A percentile compares a stretch with the other conserved stretches of the same genome.
phyloP scores from a whole-genome alignment of 1,284 basidiomycete species.

The Moesziomyces parantarcticus region DNA sequence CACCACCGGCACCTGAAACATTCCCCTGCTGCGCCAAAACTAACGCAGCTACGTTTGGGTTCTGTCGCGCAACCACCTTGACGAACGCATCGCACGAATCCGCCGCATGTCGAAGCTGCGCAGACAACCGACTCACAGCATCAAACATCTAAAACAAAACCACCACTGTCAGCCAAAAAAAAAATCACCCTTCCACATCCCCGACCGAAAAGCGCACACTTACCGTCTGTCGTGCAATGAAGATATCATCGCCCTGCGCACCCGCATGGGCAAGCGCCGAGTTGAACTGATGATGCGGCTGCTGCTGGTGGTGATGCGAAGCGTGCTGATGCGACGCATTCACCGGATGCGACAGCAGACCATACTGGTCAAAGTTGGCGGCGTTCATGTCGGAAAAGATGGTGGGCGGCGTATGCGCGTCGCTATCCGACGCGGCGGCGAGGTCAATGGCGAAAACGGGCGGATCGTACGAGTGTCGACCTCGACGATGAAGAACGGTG shows the following conservation, averaged over 20 bases:
- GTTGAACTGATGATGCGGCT: conserved; percentile 46
- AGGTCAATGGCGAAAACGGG: conserved; percentile 18
- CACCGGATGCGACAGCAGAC: conserved; percentile 47
- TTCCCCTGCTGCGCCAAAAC: conserved; percentile 50
- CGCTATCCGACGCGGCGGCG: conserved; percentile 42
- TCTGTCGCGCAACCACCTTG: conserved; percentile 50
- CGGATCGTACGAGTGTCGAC: not conserved
- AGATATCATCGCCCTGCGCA: conserved; percentile 47
- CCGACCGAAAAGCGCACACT: conserved; percentile 10
- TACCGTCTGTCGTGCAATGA: conserved; percentile 47
- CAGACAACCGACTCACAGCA: conserved; percentile 49
- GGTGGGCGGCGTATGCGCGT: conserved; percentile 38
- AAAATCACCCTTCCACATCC: no score
- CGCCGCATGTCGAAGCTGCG: conserved; percentile 51
- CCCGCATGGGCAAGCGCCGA: conserved; percentile 38
- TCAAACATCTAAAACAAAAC: conserved; percentile 44
- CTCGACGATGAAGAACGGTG: not conserved
- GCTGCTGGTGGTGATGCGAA: conserved; percentile 47
- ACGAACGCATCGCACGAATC: conserved; percentile 54
- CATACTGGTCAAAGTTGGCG: conserved; percentile 50
- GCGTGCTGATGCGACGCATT: conserved; percentile 44
- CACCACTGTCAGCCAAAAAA: no score
- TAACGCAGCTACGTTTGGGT: conserved; percentile 53
- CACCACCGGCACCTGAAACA: conserved; percentile 26
- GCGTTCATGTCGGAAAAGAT: conserved; percentile 52